Conservation (phyloP, 2,329 filamentous ascomycete species). For the Curvularia eragrostidis region DNA sequence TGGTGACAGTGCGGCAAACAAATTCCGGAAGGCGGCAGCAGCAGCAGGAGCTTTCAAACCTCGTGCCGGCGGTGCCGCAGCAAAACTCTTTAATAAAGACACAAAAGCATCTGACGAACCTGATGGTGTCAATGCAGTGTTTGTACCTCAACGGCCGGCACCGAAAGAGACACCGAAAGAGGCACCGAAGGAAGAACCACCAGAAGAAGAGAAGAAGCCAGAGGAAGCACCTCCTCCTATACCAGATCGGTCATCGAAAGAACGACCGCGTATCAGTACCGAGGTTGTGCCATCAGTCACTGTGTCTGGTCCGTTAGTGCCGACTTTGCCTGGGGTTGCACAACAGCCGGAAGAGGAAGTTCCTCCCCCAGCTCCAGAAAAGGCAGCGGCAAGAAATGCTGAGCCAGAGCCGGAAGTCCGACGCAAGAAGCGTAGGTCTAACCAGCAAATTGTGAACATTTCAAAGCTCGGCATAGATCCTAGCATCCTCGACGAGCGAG, state of each 20-base stretch:
- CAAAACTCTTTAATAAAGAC: constrained; percentile 69
- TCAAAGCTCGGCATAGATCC: constrained; percentile 79
- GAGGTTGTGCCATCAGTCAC: constrained; percentile 46
- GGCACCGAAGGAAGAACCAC: constrained; percentile 27
- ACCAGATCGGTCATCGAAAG: constrained; percentile 40
- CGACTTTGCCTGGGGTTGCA: constrained; percentile 23
- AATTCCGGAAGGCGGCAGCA: constrained; percentile 80
- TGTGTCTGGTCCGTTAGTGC: constrained; percentile 42
- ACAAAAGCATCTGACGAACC: constrained; percentile 71
- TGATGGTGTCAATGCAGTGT: constrained; percentile 88
- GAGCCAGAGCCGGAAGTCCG: constrained; percentile 55
- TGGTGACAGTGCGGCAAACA: constrained; percentile 74
- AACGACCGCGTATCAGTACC: constrained; percentile 39
- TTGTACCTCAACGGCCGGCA: constrained; percentile 67
- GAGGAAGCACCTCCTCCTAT: constrained; percentile 31
- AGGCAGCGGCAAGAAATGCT: constrained; percentile 23
- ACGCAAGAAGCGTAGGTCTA: constrained; percentile 68
- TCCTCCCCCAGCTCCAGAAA: constrained; percentile 50
- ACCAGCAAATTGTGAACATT: constrained; percentile 81
- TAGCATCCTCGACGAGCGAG: constrained; percentile 74
- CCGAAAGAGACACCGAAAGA: constrained; percentile 37
- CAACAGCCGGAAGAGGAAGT: constrained; percentile 34
- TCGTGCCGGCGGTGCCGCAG: constrained; percentile 82
- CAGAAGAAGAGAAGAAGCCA: constrained; percentile 37
- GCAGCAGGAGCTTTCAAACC: constrained; percentile 78